Base-by-base conservation (phyloP, 2,329 filamentous ascomycete species). In the Arachnomyces sp. region DNA sequence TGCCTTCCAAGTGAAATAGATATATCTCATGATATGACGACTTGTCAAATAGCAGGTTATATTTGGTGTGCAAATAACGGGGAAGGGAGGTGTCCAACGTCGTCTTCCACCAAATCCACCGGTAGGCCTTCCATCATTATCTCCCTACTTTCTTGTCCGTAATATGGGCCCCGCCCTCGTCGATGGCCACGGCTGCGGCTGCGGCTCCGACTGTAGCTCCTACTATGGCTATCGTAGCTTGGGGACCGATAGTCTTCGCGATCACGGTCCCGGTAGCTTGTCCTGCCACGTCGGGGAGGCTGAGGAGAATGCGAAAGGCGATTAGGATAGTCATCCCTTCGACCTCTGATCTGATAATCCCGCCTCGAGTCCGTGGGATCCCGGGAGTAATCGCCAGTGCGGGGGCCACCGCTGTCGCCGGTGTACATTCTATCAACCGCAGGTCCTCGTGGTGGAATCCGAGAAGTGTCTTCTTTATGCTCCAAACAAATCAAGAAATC, bases 51-150 rank as follows among this genome's bases (percentile, higher is more conserved):
- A 36, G 34, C 39, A 35, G 42, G 50, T 42, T 41, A 42, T 33
- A 40, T 48, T 46, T 41, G 47, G 21, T 25, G 21, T 5, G 21
- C 21, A 25, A 25, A 25, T 25, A 25, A 25, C 21, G 50, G 49
- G 21, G 21, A 48, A 50, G 51, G 51, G 54, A 55, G 60, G 58
- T 50, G 52, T 60, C 69, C 60, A 67, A 73, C 69, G 61, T 72
- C 67, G 53, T 71, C 65, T 63, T 72, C 68, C 48, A 56, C 59
- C 63, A 72, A 69, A 43, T 72, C 65, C 47, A 64, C 53, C 33
- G 67, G 68, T 39, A 72, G 52, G 35, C 68, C 68, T 49, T 72
- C 69, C 62, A 73, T 63, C 56, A 72, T 72, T 13, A 72, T 57
- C 52, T 72, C 69, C 49, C 62, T 62, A 46, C 66, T 72, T 39